phyloP scores from a whole-genome alignment of 2,329 filamentous ascomycete genomes.

The Blastomyces gilchristii region DNA sequence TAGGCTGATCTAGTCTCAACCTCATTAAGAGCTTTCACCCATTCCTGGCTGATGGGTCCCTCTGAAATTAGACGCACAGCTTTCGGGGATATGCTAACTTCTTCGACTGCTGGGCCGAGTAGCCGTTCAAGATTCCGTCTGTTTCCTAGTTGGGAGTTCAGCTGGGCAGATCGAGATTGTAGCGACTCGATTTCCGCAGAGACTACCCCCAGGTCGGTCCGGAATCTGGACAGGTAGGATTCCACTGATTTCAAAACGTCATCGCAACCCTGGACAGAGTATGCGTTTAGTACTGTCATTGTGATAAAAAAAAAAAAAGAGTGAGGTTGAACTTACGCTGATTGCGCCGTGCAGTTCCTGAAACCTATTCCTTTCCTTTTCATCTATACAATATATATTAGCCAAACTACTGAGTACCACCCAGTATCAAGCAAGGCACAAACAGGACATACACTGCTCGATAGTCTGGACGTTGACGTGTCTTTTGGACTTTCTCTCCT shows the following conservation, averaged over 20 bases:
- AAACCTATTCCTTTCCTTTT: slow-evolving; percentile 72
- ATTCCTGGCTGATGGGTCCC: slow-evolving; percentile 79
- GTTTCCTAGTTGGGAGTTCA: slow-evolving; percentile 81
- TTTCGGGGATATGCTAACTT: slow-evolving; percentile 75
- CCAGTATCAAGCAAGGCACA: not conserved
- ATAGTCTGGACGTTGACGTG: slow-evolving; percentile 48
- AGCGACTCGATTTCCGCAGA: slow-evolving; percentile 92
- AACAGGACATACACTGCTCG: slow-evolving; percentile 55
- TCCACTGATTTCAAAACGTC: slow-evolving; percentile 90
- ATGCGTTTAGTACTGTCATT: too few relatives aligned
- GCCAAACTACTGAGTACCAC: slow-evolving; percentile 4
- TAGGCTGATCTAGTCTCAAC: slow-evolving; percentile 66
- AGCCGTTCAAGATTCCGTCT: slow-evolving; percentile 80
- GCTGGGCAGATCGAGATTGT: slow-evolving; percentile 70
- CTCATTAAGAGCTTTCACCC: slow-evolving; percentile 73
- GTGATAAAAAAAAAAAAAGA: not conserved
- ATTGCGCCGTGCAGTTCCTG: slow-evolving; percentile 88
- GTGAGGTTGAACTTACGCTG: slow-evolving; percentile 25
- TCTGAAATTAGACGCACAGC: slow-evolving; percentile 79
- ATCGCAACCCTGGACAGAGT: slow-evolving; percentile 58
- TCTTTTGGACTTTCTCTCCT: slow-evolving; percentile 17
- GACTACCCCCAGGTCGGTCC: slow-evolving; percentile 81
- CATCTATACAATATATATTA: slow-evolving; percentile 41
- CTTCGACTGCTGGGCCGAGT: slow-evolving; percentile 79
- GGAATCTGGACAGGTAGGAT: slow-evolving; percentile 81